A percentile compares a stretch with the other conserved stretches of the same genome.
Evolutionary conservation across 2,329 filamentous ascomycete species (phyloP).

Genomic region (Hirsutella thompsonii): DNA sequence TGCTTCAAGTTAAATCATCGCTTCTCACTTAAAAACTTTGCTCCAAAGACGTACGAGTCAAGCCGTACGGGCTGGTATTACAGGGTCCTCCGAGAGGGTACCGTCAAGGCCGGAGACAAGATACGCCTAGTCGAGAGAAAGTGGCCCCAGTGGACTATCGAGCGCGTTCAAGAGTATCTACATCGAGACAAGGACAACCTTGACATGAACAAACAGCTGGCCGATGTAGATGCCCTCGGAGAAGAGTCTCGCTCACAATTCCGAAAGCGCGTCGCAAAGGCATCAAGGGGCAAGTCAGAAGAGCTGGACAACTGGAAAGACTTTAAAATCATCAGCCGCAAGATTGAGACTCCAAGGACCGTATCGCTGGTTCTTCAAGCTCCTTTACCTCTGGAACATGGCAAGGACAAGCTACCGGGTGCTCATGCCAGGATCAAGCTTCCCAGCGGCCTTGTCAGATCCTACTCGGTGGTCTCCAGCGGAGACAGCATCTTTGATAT

Average conservation of each 20-base stretch:
- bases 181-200: constrained; percentile 39
- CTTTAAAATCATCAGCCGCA: constrained; percentile 36
- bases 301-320: constrained; percentile 26
- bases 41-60: constrained; percentile 30
- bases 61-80: constrained; percentile 45
- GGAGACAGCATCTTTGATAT: constrained; percentile 20
- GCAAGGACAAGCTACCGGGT: constrained; percentile 25
- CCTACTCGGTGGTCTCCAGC: constrained; percentile 44
- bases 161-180: constrained; percentile 48
- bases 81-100: constrained; percentile 42
- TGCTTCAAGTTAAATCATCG: constrained; percentile 60
- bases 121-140: constrained; percentile 41
- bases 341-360: constrained; percentile 34
- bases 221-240: constrained; percentile 35
- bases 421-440: constrained; percentile 45
- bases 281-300: constrained; percentile 15
- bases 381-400: constrained; percentile 13
- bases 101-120: constrained; percentile 40
- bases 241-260: constrained; percentile 36
- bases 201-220: constrained; percentile 38
- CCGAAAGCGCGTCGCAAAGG: constrained; percentile 34
- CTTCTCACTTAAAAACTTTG: constrained; percentile 50
- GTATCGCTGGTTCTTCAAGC: constrained; percentile 39
- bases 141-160: constrained; percentile 49
- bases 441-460: constrained; percentile 39